Evolutionary conservation across 208 protist species (phyloP).

Genomic region (Crithidia expoeki): DNA sequence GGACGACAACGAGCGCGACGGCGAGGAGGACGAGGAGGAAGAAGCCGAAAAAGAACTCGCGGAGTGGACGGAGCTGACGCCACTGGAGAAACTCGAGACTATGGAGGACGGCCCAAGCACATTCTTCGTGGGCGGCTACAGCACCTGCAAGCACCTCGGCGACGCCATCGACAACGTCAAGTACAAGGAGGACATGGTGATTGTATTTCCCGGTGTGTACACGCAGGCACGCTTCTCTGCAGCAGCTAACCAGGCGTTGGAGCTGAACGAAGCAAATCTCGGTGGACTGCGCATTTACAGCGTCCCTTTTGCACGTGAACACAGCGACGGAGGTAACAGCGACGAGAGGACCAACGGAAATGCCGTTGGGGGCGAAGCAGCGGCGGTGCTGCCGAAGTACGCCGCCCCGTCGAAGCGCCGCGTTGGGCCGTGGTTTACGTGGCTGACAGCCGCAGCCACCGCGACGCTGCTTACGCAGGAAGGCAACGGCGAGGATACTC

Average conservation of each 20-base stretch:
- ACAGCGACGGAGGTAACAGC: constrained; percentile 5
- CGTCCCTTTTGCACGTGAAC: constrained; percentile 51
- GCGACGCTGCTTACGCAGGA: constrained; percentile 22
- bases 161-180: constrained; percentile 45
- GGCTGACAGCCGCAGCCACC: constrained; percentile 44
- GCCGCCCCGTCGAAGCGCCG: constrained; percentile 26
- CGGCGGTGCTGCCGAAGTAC: constrained; percentile 36
- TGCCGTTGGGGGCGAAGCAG: too few relatives aligned
- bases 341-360: too few relatives aligned
- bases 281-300: constrained; percentile 62
- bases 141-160: constrained; percentile 50
- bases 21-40: constrained; percentile 83
- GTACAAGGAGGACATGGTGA: constrained; percentile 75
- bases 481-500: constrained; percentile 14
- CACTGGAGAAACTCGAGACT: constrained; percentile 56
- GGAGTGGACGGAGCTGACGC: constrained; percentile 68
- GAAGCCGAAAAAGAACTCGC: constrained; percentile 75
- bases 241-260: constrained; percentile 30
- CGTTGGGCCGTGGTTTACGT: constrained; percentile 76
- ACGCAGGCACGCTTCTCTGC: constrained; percentile 5
- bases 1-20: constrained; percentile 72
- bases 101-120: constrained; percentile 80
- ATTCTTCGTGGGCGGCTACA: constrained; percentile 80
- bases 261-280: constrained; percentile 63
- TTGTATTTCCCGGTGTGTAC: constrained; percentile 78